Base-by-base conservation (phyloP, 2,329 filamentous ascomycete species). In the Ophiocordyceps camponoti-leonardi region DNA sequence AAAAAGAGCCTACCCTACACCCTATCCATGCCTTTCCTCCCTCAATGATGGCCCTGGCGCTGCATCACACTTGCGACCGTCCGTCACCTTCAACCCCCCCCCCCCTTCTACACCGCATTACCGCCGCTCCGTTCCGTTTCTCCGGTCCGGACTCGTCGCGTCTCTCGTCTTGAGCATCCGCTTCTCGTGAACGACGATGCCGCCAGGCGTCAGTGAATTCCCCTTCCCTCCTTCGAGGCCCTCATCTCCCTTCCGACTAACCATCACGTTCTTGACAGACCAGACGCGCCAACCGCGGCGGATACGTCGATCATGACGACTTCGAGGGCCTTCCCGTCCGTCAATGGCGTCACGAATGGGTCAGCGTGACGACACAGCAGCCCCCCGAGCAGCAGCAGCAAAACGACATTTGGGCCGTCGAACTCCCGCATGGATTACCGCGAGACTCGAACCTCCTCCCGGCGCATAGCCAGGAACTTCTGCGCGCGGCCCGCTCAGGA, bases 361-460 rank as follows among this genome's bases (percentile, higher is more conserved):
- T 86, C 47, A 81, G 67, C 40, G 67, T 90, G 56, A 78, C 77
- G 52, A 80, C 85, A 45, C 76, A 76, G 13, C 67, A 73, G 11
- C 71, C 76, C 35, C 68, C 77, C 50, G 82, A 88, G 53, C 77
- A 72, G 26, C 69, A 66, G 30, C 69, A 78, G 49, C 72, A 72
- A 52, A 77, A 79, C 55, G 76, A 83, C 58, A 69, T 76, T 45
- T 90, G 83, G 75, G 80, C 79, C n/a, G 58, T 70, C 43, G 88
- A 94, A 57, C 72, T 86, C 18, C 80, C 85, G 3, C 70, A 75
- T 50, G 77, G 76, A 41, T 90, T 95, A 85, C 90, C 90, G 37
- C 83, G 84, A 54, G 90, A 94, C 59, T 84, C 78, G 28, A 75
- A 83, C 47, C 70, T 94, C 30, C 68, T 95, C 11, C 75, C 84